phyloP scores from a whole-genome alignment of 2,329 filamentous ascomycete genomes.

The Ascochyta rabiei region DNA sequence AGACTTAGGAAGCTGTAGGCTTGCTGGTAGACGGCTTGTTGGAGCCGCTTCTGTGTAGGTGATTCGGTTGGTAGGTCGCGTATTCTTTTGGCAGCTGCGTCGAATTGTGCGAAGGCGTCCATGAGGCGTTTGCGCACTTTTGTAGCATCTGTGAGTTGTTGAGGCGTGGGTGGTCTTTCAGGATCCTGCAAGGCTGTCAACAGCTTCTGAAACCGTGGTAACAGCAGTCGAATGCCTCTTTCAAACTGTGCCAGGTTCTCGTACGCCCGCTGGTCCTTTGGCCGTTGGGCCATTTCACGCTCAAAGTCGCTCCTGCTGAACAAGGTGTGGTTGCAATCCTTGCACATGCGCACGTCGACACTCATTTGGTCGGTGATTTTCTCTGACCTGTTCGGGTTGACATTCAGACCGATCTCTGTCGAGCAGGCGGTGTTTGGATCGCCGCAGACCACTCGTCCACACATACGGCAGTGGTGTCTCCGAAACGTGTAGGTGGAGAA shows the following conservation, averaged over 20 bases:
- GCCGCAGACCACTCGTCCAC: conserved; percentile 89
- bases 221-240: conserved; percentile 77
- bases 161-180: conserved; percentile 66
- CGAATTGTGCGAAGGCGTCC: conserved; percentile 88
- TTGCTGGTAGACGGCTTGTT: conserved; percentile 81
- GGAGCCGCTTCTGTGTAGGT: conserved; percentile 73
- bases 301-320: conserved; percentile 80
- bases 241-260: conserved; percentile 87
- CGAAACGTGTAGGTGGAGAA: conserved; percentile 93
- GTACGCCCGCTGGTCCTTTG: conserved; percentile 79
- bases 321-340: conserved; percentile 77
- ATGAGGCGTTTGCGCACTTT: conserved; percentile 89
- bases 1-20: conserved; percentile 83
- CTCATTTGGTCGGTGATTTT: conserved; percentile 63
- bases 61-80: conserved; percentile 77
- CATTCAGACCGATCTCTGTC: conserved; percentile 78
- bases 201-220: conserved; percentile 83
- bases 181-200: conserved; percentile 75
- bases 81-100: conserved; percentile 78
- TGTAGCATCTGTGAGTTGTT: conserved; percentile 81
- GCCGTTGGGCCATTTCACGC: conserved; percentile 69
- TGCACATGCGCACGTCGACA: conserved; percentile 89
- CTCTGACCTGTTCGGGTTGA: conserved; percentile 55
- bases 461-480: conserved; percentile 92
- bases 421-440: conserved; percentile 87